These are phyloP conservation scores for Beauveria medogensis DNA, from an alignment of 2,329 filamentous ascomycete genomes.

Conservation along the genomic window DNA sequence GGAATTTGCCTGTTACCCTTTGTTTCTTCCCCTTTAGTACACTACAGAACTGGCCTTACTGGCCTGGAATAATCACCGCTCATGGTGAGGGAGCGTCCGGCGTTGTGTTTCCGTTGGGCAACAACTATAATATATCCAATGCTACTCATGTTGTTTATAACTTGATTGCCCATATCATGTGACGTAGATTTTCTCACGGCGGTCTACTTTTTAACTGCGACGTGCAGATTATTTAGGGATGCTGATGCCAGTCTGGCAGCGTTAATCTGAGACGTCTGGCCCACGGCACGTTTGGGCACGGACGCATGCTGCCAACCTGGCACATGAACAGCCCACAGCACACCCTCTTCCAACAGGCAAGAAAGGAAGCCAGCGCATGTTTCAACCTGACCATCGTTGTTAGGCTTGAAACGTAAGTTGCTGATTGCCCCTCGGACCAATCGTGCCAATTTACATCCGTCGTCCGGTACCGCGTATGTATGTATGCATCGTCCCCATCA, in stretches of 20 bases:
- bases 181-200: background rate
- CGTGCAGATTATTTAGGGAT: background rate
- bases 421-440: background rate
- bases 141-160: background rate
- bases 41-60: slow-evolving; percentile 7
- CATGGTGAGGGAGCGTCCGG: background rate
- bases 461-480: too few relatives aligned
- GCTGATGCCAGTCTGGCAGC: background rate
- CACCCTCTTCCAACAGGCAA: background rate
- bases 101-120: slow-evolving; percentile 1
- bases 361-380: background rate
- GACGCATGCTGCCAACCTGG: background rate
- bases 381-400: slow-evolving; percentile 2
- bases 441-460: too few relatives aligned
- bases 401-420: background rate
- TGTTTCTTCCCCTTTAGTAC: background rate
- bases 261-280: slow-evolving; percentile 5
- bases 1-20: background rate
- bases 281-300: slow-evolving; percentile 2
- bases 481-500: background rate
- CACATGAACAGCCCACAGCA: background rate
- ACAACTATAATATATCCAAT: background rate
- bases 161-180: too few relatives aligned
- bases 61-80: slow-evolving; percentile 8
- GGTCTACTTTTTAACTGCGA: background rate